Evolutionary conservation across 1,139 yeast species (phyloP), one percentile per base, ranked within the genome.

Genomic region (Pichia sp.): DNA sequence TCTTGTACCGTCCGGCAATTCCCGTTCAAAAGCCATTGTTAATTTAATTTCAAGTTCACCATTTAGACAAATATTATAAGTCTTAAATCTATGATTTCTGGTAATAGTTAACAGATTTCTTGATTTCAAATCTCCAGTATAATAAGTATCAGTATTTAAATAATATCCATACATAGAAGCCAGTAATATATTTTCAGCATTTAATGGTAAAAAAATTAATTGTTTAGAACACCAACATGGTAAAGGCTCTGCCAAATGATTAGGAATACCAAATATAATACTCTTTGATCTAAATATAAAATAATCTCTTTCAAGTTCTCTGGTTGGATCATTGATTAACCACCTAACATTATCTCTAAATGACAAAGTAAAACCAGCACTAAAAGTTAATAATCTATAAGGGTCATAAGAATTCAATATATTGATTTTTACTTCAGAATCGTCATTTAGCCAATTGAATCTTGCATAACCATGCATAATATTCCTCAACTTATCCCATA

Each of bases 401-500:
- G 98, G 98, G 54, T 80, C 76, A 44, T 78, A 70, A 0, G 94
- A 78, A 16, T 95, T 87, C 46, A 85, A 84, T 48, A 83, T 68
- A 2, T 78, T 73, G 6, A 82, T 74, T 50, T 79, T 78, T 39
- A 83, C 68, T 12, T 74, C 74, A 12, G 80, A 77, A 1, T 73
- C 68, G 36, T 77, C 67, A 24, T 65, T 62, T 1, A 40, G 36
- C 76, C 82, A 76, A 9, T 63, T 59, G 42, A 80, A 63, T 6
- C 59, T 59, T 35, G 78, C 54, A 23, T 76, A 66, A 0, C 83
- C 82, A 60, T 82, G 89, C 50, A 80, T 65, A 23, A 76, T 68
- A 23, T 77, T 68, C 39, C 89, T 62, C n/a, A 80, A 65, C 56
- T 81, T 82, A 59, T 82, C 89, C 98, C 76, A 84, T 69, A 70